phyloP scores from a whole-genome alignment of 176 grass and related monocot genomes.

The Dendrocalamus sinicus region DNA sequence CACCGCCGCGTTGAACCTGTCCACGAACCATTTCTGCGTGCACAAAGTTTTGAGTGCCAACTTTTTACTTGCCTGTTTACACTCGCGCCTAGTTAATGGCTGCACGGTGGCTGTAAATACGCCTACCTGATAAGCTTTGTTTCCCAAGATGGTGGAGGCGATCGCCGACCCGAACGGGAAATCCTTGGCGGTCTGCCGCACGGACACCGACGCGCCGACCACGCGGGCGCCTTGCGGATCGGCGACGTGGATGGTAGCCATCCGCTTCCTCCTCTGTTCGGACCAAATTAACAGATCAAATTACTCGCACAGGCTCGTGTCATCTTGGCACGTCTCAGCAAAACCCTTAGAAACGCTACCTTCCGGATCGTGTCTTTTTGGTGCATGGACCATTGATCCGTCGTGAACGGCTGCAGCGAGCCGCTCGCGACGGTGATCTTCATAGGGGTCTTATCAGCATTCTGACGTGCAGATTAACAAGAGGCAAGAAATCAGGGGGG shows the following conservation, averaged over 20 bases:
- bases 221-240: conserved; percentile 69
- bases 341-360: conserved; percentile 39
- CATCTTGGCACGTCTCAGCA: not conserved
- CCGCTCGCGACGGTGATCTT: conserved; percentile 67
- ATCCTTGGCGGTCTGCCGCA: conserved; percentile 76
- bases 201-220: conserved; percentile 65
- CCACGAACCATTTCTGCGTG: conserved; percentile 77
- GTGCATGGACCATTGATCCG: conserved; percentile 80
- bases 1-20: conserved; percentile 92
- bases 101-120: not conserved
- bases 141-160: conserved; percentile 80
- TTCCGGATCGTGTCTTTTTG: conserved; percentile 81
- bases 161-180: conserved; percentile 94
- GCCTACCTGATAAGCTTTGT: conserved; percentile 72
- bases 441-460: conserved; percentile 74
- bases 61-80: not conserved
- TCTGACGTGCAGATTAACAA: conserved; percentile 36
- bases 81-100: not conserved
- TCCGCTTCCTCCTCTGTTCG: conserved; percentile 76
- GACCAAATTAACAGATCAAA: not conserved
- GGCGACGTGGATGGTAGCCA: conserved; percentile 73
- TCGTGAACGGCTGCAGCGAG: conserved; percentile 81
- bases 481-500: not conserved
- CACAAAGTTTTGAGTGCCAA: too few species aligned
- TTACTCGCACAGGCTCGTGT: not conserved